A percentile compares a stretch with the other conserved stretches of the same genome.
Evolutionary conservation across 352 stramenopile genomes (phyloP).

Genomic region (Phytophthora syringae): DNA sequence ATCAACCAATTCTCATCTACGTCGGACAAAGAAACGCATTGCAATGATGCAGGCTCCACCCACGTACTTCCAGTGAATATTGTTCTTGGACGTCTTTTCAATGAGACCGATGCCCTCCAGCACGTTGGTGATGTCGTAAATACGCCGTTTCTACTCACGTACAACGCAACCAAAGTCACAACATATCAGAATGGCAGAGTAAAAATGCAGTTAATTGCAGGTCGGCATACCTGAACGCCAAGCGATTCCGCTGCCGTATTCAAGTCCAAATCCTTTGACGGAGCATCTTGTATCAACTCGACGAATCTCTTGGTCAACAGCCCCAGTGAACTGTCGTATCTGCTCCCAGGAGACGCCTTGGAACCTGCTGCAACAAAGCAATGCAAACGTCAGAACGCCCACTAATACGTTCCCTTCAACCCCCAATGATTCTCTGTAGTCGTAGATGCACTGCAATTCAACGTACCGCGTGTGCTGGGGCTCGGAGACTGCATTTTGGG

Average conservation of each 20-base stretch:
- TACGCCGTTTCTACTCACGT: conserved; percentile 90
- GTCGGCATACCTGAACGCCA: conserved; percentile 68
- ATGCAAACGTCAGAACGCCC: conserved; percentile 1
- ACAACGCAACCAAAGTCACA: neutral
- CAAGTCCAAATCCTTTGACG: conserved; percentile 93
- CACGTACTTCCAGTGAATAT: conserved; percentile 96
- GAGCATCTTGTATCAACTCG: conserved; percentile 91
- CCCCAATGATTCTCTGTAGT: neutral
- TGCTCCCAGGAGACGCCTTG: conserved; percentile 78
- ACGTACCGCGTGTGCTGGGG: conserved; percentile 46
- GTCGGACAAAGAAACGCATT: neutral
- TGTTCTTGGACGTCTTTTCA: conserved; percentile 98
- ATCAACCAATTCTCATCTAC: conserved; percentile 1
- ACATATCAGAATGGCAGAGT: neutral
- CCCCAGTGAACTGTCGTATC: conserved; percentile 97
- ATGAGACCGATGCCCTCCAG: conserved; percentile 98
- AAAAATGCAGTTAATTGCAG: neutral
- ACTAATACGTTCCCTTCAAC: neutral
- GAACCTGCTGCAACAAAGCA: conserved; percentile 19
- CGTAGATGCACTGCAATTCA: neutral
- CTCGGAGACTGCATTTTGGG: conserved; percentile 59
- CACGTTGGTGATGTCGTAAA: conserved; percentile 99
- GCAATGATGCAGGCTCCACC: neutral
- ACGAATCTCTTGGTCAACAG: conserved; percentile 98
- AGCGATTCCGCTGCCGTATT: conserved; percentile 92